phyloP scores from a whole-genome alignment of 176 grass and related monocot species.

The Pharus latifolius region DNA sequence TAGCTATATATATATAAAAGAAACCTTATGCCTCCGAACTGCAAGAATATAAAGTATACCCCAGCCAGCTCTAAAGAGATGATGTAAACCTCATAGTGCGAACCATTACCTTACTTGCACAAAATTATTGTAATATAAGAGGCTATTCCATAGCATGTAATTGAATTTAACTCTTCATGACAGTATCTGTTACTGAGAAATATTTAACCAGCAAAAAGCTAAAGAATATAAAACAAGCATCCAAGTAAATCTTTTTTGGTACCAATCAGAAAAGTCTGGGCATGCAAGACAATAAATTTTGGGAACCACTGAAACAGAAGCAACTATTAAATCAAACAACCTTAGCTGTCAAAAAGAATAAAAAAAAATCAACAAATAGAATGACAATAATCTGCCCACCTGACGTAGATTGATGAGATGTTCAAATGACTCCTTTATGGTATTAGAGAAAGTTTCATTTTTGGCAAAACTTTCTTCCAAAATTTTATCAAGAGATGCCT shows the following conservation, averaged over 20 bases:
- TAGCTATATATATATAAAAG: too few species aligned
- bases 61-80: too few species aligned
- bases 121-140: background rate
- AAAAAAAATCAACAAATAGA: background rate
- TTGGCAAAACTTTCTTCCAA: constrained; percentile 93
- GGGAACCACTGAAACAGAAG: too few species aligned
- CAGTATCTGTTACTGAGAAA: background rate
- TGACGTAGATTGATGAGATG: constrained; percentile 99
- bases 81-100: too few species aligned
- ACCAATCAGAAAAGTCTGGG: too few species aligned
- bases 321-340: background rate
- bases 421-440: constrained; percentile 97
- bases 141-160: too few species aligned
- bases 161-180: background rate
- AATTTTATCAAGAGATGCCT: constrained; percentile 90
- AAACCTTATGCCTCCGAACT: too few species aligned
- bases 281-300: too few species aligned
- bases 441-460: constrained; percentile 91
- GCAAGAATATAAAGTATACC: too few species aligned
- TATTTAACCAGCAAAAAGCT: background rate
- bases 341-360: background rate
- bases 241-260: too few species aligned
- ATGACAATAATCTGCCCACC: constrained; percentile 33
- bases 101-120: too few species aligned
- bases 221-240: background rate